Percentiles rank a stretch among this genome's conserved stretches.
phyloP scores from a whole-genome alignment of 2,329 filamentous ascomycete species.

The Colletotrichum sublineola region DNA sequence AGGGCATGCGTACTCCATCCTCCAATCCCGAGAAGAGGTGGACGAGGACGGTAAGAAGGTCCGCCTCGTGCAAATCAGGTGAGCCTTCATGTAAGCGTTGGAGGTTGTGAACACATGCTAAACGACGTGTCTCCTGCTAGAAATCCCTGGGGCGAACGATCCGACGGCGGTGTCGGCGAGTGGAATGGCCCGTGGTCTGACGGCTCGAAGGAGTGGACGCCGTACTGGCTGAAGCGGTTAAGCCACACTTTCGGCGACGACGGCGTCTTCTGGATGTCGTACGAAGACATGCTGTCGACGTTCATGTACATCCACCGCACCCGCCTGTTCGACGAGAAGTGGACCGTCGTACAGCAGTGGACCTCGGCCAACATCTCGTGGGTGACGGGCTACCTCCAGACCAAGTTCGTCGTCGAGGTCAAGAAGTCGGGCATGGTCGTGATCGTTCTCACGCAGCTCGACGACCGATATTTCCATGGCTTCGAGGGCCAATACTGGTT shows the following conservation, averaged over 20 bases:
- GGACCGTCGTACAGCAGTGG: conserved; percentile 62
- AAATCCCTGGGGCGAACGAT: conserved; percentile 78
- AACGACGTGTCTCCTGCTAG: conserved; percentile 50
- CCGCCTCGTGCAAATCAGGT: conserved; percentile 61
- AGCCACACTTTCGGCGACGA: conserved; percentile 83
- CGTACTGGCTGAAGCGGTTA: conserved; percentile 81
- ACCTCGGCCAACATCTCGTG: conserved; percentile 58
- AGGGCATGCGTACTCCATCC: conserved; percentile 65
- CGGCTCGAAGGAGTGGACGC: conserved; percentile 86
- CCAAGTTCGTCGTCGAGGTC: conserved; percentile 59
- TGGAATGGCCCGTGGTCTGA: conserved; percentile 82
- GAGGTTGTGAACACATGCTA: neutral
- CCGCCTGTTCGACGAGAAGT: conserved; percentile 65
- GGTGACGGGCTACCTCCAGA: conserved; percentile 60
- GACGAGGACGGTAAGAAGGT: conserved; percentile 56
- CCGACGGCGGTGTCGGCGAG: conserved; percentile 60
- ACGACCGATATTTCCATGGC: conserved; percentile 60
- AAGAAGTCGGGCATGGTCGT: conserved; percentile 58
- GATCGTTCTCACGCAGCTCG: conserved; percentile 60
- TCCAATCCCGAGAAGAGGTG: conserved; percentile 60
- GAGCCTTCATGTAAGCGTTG: conserved; percentile 24
- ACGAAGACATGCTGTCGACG: conserved; percentile 70
- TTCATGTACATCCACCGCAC: conserved; percentile 71
- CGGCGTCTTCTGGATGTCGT: conserved; percentile 74
- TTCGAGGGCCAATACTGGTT: conserved; percentile 61